Evolutionary conservation across 2,329 filamentous ascomycete genomes (phyloP).

Genomic region (Colletotrichum tropicale): DNA sequence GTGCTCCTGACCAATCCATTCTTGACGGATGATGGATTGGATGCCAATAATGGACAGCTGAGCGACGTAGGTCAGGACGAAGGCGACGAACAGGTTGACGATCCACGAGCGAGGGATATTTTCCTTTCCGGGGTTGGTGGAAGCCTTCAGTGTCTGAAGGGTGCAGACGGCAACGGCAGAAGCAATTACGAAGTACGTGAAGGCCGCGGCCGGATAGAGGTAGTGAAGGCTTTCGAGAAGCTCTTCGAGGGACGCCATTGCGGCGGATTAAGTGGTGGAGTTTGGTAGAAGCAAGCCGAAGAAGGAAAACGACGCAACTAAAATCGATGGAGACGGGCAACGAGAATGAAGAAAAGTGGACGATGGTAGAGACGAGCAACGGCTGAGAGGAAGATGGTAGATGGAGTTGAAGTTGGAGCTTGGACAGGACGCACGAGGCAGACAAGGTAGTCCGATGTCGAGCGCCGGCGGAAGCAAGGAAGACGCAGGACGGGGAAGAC

Average conservation of each 20-base stretch:
- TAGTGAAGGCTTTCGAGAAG: conserved; percentile 58
- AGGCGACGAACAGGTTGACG: conserved; percentile 48
- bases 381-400: background rate
- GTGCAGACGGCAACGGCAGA: conserved; percentile 57
- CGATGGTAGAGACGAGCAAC: background rate
- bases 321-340: background rate
- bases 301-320: background rate
- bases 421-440: background rate
- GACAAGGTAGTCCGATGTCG: background rate
- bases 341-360: background rate
- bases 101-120: conserved; percentile 42
- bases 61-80: conserved; percentile 50
- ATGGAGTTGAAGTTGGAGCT: background rate
- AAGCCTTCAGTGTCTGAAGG: conserved; percentile 49
- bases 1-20: conserved; percentile 51
- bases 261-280: background rate
- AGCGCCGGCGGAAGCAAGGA: background rate
- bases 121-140: conserved; percentile 33
- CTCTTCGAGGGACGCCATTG: conserved; percentile 26
- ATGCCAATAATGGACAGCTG: conserved; percentile 48
- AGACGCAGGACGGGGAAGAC: background rate
- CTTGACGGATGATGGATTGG: conserved; percentile 34
- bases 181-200: conserved; percentile 61
- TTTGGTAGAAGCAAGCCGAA: background rate
- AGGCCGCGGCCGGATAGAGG: conserved; percentile 59